Evolutionary conservation across 768 basidiomycete species (phyloP), one percentile per base, ranked within the genome.

Genomic region (Boletellus ananiceps): DNA sequence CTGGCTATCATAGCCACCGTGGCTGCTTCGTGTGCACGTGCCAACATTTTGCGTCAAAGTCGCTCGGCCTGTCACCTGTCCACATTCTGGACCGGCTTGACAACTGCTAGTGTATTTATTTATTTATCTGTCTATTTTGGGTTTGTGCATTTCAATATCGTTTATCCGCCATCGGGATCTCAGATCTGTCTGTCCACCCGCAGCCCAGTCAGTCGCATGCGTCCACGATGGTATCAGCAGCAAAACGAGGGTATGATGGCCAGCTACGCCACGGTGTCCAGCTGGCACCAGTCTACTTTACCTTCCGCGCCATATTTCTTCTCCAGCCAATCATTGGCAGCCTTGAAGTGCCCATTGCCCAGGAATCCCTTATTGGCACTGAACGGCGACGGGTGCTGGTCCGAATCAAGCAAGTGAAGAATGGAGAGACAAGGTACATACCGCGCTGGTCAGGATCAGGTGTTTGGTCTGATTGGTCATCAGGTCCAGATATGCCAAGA

Each of bases 291-390:
- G 60, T 89, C 76, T n/a, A 92, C 84, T 51, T 66, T 73, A 42
- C 78, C 82, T 35, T 81, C 82, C 21, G 72, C 57, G 6, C 93
- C 93, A 60, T 96, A 94, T 58, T 81, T 82, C 49, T 75, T 61
- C 63, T 80, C 79, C 21, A 97, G 71, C 94, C 94, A 97, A 47
- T 84, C 78, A 62, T 96, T 95, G 37, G 92, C 88, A 50, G 78
- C 72, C 61, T 76, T 81, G 72, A 97, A 97, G 69, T 96, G 94
- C 43, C 81, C 82, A 65, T 93, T 94, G 42, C 90, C 92, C 54
- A 90, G 66, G 72, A 94, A 96, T 9, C 93, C 93, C 49, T 77
- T 76, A 55, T 77, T 69, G 4, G 86, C 93, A 46, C 86, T 84
- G 15, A 83, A 69, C 6, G 93, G 93, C 25, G 87, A 91, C 15